Conservation (phyloP, 2,329 filamentous ascomycete species). For the Cladosporium oxysporum region DNA sequence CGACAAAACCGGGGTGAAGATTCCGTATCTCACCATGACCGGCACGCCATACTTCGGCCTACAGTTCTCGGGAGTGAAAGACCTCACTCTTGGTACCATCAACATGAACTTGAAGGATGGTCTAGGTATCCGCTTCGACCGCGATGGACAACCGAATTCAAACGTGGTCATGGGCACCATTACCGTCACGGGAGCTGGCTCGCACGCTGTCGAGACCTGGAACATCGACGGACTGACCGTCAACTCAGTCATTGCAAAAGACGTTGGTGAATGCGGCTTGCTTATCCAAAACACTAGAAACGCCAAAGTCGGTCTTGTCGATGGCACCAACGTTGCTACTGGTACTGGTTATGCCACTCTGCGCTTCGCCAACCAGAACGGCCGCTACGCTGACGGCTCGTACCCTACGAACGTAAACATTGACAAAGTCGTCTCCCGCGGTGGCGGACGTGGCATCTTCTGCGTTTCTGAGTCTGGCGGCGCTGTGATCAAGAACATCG, state of each 20-base stretch:
- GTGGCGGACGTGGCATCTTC: constrained; percentile 59
- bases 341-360: constrained; percentile 59
- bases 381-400: constrained; percentile 49
- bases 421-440: constrained; percentile 57
- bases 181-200: constrained; percentile 54
- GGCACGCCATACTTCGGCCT: constrained; percentile 61
- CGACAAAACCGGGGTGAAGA: constrained; percentile 51
- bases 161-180: constrained; percentile 58
- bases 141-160: constrained; percentile 54
- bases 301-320: constrained; percentile 53
- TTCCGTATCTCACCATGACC: constrained; percentile 60
- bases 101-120: constrained; percentile 58
- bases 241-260: constrained; percentile 53
- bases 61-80: constrained; percentile 55
- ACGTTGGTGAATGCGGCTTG: constrained; percentile 60
- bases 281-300: constrained; percentile 57
- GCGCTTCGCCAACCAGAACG: constrained; percentile 60
- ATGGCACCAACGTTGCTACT: constrained; percentile 56
- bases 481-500: constrained; percentile 52
- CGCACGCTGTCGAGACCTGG: constrained; percentile 61
- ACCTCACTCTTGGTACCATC: constrained; percentile 54
- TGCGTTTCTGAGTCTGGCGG: constrained; percentile 59
- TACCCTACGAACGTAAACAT: constrained; percentile 57
- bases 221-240: constrained; percentile 59
- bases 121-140: constrained; percentile 60